Conservation (phyloP, 768 basidiomycete species). For the Fistulinella prunicolor region DNA sequence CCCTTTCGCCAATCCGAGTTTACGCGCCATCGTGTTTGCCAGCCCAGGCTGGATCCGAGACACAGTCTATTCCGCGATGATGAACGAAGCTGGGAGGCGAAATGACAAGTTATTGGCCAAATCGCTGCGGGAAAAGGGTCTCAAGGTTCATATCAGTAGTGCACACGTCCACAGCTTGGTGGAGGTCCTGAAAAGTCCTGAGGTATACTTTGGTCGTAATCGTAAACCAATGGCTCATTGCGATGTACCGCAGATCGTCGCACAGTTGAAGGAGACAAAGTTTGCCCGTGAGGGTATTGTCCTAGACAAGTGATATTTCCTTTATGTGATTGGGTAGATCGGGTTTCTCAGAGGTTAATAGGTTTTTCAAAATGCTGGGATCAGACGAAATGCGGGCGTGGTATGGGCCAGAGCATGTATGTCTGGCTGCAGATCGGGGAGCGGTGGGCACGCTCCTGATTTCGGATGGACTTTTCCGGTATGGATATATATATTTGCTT, state of each 20-base stretch:
- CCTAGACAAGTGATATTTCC: conserved; percentile 67
- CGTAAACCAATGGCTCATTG: neutral
- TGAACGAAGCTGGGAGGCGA: conserved; percentile 74
- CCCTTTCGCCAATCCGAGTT: conserved; percentile 66
- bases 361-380: conserved; percentile 98
- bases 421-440: conserved; percentile 86
- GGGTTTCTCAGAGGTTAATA: conserved; percentile 28
- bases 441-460: conserved; percentile 94
- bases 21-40: conserved; percentile 93
- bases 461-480: conserved; percentile 93
- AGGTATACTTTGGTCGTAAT: conserved; percentile 50
- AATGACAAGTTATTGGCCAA: conserved; percentile 81
- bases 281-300: conserved; percentile 92
- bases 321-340: neutral
- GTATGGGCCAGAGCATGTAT: conserved; percentile 97
- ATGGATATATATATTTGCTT: conserved; percentile 17
- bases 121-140: conserved; percentile 74
- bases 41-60: conserved; percentile 97
- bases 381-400: conserved; percentile 94
- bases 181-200: conserved; percentile 91
- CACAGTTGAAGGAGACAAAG: conserved; percentile 89
- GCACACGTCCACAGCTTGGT: conserved; percentile 95
- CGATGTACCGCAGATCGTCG: conserved; percentile 48
- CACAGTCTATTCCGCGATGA: conserved; percentile 77
- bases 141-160: conserved; percentile 89